phyloP scores from a whole-genome alignment of 139 green algal genomes.

The Axilococcus clingmanii region DNA sequence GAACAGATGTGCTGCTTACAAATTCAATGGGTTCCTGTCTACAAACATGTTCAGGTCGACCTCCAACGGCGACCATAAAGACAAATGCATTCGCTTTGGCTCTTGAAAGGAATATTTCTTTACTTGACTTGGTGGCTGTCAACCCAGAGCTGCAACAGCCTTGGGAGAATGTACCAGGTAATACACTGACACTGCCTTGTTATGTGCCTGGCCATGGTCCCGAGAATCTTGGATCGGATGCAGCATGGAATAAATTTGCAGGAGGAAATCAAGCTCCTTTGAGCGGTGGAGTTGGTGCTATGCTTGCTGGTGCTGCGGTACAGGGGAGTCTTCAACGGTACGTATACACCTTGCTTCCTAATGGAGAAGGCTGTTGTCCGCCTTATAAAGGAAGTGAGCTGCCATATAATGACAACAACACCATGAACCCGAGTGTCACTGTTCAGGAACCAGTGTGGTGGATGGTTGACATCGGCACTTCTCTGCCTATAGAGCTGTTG shows the following conservation, averaged over 20 bases:
- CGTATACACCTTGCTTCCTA: conserved; percentile 6
- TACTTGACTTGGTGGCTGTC: conserved; percentile 10
- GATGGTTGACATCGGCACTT: conserved; percentile 15
- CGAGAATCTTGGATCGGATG: background rate
- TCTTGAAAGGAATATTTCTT: conserved; percentile 18
- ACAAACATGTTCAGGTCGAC: conserved; percentile 11
- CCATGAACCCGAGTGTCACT: background rate
- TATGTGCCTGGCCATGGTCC: background rate
- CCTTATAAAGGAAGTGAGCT: background rate
- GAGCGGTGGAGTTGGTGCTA: background rate
- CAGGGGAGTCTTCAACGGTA: no score
- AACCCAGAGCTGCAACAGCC: conserved; percentile 8
- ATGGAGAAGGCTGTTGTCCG: background rate
- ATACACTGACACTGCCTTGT: conserved; percentile 11
- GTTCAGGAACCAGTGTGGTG: conserved; percentile 23
- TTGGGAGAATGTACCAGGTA: background rate
- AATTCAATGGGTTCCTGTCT: conserved; percentile 22
- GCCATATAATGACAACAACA: background rate
- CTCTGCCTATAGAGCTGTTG: conserved; percentile 3
- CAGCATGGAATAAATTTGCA: background rate
- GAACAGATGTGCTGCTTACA: conserved; percentile 22
- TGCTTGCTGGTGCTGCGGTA: conserved; percentile 13
- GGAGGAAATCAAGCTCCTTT: conserved; percentile 14
- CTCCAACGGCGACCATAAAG: background rate
- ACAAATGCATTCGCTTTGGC: conserved; percentile 18